Evolutionary conservation across 495 filamentous ascomycete genomes (phyloP).

Genomic region (Penicillium manginii): DNA sequence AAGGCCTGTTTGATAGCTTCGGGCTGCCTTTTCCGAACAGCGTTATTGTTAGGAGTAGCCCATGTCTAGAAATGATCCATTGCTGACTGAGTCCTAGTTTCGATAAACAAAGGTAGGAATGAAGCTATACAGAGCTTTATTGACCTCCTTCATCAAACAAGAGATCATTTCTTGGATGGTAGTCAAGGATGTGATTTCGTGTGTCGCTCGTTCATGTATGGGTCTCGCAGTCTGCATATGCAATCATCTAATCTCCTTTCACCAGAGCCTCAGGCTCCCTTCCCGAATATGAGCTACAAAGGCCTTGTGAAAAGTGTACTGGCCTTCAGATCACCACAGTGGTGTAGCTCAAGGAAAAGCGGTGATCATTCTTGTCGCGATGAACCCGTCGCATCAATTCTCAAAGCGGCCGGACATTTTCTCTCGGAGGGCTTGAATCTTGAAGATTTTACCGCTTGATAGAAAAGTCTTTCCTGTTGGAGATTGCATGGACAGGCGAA

Average conservation of each 20-base stretch:
- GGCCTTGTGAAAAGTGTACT: slow-evolving; percentile 14
- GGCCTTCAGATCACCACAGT: slow-evolving; percentile 16
- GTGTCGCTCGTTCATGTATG: slow-evolving; percentile 37
- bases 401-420: too few species aligned
- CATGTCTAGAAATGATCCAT: not conserved
- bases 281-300: slow-evolving; percentile 22
- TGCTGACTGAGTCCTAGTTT: slow-evolving; percentile 17
- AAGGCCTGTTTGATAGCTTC: slow-evolving; percentile 21
- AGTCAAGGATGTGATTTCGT: slow-evolving; percentile 27
- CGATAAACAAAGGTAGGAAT: slow-evolving; percentile 24
- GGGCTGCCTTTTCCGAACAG: slow-evolving; percentile 34
- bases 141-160: slow-evolving; percentile 18
- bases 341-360: too few species aligned
- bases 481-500: too few species aligned
- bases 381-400: too few species aligned
- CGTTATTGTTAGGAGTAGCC: slow-evolving; percentile 26
- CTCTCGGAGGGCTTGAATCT: too few species aligned
- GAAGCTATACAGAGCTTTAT: slow-evolving; percentile 22
- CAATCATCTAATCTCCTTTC: slow-evolving; percentile 28
- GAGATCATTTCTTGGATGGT: slow-evolving; percentile 19
- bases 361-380: too few species aligned
- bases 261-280: slow-evolving; percentile 25
- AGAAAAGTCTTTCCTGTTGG: too few species aligned
- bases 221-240: slow-evolving; percentile 32
- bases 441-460: too few species aligned